phyloP scores from a whole-genome alignment of 495 filamentous ascomycete genomes.

The Alectoria sarmentosa region DNA sequence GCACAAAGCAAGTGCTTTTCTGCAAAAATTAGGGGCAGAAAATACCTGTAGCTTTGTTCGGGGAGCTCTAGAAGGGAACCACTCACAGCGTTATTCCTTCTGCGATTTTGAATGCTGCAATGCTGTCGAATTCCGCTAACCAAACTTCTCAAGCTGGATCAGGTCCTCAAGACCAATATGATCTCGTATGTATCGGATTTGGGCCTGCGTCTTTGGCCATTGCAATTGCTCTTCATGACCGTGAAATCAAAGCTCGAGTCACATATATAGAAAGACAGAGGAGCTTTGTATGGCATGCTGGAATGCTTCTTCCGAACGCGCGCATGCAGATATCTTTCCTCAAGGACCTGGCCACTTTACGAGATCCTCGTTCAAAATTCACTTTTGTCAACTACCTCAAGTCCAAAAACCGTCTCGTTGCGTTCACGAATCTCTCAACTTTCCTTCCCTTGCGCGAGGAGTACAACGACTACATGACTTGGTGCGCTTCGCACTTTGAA shows the following conservation, averaged over 20 bases:
- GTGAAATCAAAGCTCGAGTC: conserved; percentile 44
- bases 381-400: conserved; percentile 95
- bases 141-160: not conserved
- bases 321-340: conserved; percentile 98
- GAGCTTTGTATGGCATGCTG: conserved; percentile 84
- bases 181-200: conserved; percentile 87
- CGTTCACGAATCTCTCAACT: conserved; percentile 84
- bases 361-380: conserved; percentile 83
- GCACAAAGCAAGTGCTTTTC: not conserved
- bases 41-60: too few relatives aligned
- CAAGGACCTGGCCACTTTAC: conserved; percentile 87
- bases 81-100: too few relatives aligned
- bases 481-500: conserved; percentile 79
- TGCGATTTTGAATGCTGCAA: not conserved
- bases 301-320: conserved; percentile 88
- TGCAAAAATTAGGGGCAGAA: too few relatives aligned
- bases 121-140: not conserved
- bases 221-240: conserved; percentile 80
- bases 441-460: conserved; percentile 82
- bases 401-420: conserved; percentile 65
- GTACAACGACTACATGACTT: conserved; percentile 91
- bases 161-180: conserved; percentile 52
- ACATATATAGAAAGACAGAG: conserved; percentile 80
- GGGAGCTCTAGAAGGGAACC: too few relatives aligned
- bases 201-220: conserved; percentile 92